A percentile compares a stretch with the other conserved stretches of the same genome.
phyloP scores from a whole-genome alignment of 208 protist species.

The Leishmania tarentolae region DNA sequence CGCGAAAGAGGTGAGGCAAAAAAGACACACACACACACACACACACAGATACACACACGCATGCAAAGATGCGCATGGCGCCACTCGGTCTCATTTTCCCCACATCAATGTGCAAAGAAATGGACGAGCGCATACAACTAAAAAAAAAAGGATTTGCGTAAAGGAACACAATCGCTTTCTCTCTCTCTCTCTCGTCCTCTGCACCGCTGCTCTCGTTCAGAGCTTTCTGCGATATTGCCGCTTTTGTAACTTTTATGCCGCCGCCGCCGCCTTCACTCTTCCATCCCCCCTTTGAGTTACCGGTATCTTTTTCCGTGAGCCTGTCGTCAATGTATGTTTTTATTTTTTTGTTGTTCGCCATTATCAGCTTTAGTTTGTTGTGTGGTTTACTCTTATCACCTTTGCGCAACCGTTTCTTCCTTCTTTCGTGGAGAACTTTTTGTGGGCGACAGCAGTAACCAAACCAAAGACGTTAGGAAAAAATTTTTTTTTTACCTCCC shows the following conservation, averaged over 20 bases:
- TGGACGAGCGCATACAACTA: background rate
- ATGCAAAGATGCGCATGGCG: background rate
- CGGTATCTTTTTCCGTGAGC: background rate
- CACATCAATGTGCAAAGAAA: background rate
- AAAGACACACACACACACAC: background rate
- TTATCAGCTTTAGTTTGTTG: background rate
- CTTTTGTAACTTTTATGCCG: background rate
- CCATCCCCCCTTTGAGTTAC: background rate
- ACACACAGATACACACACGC: background rate
- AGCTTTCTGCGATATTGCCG: background rate
- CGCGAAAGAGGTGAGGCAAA: background rate
- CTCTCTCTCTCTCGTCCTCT: background rate
- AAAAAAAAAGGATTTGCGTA: background rate
- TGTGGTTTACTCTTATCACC: background rate
- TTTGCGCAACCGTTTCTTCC: too few species aligned
- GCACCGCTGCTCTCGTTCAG: too few species aligned
- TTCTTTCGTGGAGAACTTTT: too few species aligned
- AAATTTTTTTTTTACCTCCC: background rate
- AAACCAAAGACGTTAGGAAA: background rate
- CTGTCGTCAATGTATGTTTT: background rate
- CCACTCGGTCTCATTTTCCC: background rate
- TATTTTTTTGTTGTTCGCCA: background rate
- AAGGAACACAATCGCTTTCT: background rate
- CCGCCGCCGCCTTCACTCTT: background rate
- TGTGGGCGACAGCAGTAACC: too few species aligned